Evolutionary conservation across 352 stramenopile species (phyloP), one percentile per base, ranked within the genome.

Genomic region (Phytopythium helicoides): DNA sequence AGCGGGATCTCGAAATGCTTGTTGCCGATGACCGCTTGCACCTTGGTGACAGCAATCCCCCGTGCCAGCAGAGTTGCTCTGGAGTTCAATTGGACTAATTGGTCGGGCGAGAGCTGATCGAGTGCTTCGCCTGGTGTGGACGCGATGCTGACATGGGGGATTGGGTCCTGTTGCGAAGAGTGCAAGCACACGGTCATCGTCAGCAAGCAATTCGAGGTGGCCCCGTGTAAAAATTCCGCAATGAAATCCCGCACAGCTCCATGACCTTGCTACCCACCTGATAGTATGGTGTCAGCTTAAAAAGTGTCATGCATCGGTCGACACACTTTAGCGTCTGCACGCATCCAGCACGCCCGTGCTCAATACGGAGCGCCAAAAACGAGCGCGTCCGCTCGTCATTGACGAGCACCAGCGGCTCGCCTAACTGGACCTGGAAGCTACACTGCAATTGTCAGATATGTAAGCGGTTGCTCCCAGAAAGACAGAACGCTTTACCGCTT

Each of bases 311-410:
- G 55, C 76, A 88, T 40, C 73, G 73, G 55, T 92, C 69, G 25
- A 92, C 75, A 26, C 74, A 81, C 18, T 63, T 61, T 25, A 92
- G 34, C 22, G 80, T 60, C 51, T 76, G 56, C 15, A 65, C 26
- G 38, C 85, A 57, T 10, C 73, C 51, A 11, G 68, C 36, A 21
- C 55, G 45, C 25, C 78, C 81, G 46, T 67, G 45, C 3, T 42
- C 54, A 41, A 91, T 65, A 28, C 64, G 62, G 26, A 92, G 53
- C 9, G 81, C 76, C 23, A 90, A 52, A 52, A 94, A 94, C 19
- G 80, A 89, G 9, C 84, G 77, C 45, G 84, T 88, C 19, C 61
- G 73, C 14, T 89, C 79, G 50, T 94, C 84, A 36, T 94, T 94
- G 37, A 79, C 52, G 21, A 94, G 56, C 26, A 90, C 67, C 3